These are phyloP conservation scores for Olyra latifolia DNA, from an alignment of 176 grass and related monocot genomes.

Conservation along the genomic window DNA sequence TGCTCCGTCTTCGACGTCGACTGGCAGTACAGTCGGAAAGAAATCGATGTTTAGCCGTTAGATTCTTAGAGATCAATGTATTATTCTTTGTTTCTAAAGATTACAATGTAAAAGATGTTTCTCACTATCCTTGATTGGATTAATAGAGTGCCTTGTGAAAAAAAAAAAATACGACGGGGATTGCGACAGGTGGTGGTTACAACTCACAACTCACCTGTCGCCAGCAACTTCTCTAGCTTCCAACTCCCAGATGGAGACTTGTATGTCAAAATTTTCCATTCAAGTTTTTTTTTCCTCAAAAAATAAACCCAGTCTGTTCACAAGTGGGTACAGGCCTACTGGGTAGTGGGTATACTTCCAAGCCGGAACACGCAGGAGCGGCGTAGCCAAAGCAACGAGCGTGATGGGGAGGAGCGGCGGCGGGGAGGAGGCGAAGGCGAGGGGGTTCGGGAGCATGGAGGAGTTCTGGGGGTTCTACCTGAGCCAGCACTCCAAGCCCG, in stretches of 20 bases:
- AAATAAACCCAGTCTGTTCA: neutral
- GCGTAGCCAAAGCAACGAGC: neutral
- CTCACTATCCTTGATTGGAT: no score
- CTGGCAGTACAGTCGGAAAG: no score
- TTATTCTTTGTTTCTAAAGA: no score
- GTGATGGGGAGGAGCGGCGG: conserved; percentile 23
- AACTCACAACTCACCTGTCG: neutral
- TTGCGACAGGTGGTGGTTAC: neutral
- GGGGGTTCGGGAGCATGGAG: conserved; percentile 61
- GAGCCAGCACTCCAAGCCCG: conserved; percentile 74
- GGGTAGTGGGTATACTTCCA: no score
- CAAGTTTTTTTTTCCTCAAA: neutral
- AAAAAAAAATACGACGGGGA: no score
- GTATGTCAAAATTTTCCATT: neutral
- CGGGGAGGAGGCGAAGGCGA: neutral
- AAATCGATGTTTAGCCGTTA: no score
- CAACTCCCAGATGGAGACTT: neutral
- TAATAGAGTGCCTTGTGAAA: no score
- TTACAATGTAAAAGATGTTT: no score
- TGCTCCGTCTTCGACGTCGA: no score
- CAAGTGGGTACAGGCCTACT: no score
- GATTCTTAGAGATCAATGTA: no score
- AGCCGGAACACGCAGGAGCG: neutral
- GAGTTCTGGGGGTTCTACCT: conserved; percentile 91
- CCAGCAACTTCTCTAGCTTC: neutral